Evolutionary conservation across 1,284 basidiomycete species (phyloP).

Genomic region (Trametes sp.): DNA sequence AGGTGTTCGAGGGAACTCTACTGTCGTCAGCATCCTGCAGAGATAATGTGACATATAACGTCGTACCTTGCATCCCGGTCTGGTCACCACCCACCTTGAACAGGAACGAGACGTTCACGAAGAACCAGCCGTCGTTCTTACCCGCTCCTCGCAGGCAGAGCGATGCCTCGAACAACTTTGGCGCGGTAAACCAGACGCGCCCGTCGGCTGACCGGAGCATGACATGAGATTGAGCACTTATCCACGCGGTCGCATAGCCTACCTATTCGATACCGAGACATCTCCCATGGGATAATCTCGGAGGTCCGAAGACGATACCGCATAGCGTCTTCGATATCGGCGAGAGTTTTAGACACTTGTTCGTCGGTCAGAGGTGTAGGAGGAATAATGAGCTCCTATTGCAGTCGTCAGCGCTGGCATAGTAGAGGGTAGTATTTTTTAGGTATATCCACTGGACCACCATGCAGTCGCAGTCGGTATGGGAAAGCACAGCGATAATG

Average conservation of each 20-base stretch:
- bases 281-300: conserved; percentile 79
- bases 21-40: background rate
- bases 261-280: conserved; percentile 78
- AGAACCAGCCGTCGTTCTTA: conserved; percentile 81
- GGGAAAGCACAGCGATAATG: too few relatives aligned
- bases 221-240: conserved; percentile 14
- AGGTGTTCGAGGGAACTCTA: conserved; percentile 77
- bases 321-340: conserved; percentile 78
- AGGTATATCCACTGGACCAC: too few relatives aligned
- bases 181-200: conserved; percentile 77
- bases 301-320: conserved; percentile 77
- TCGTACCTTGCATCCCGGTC: conserved; percentile 70
- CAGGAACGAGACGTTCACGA: conserved; percentile 75
- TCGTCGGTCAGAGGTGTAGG: conserved; percentile 71
- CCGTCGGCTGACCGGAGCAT: conserved; percentile 62
- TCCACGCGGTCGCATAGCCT: conserved; percentile 31
- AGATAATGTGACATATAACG: background rate
- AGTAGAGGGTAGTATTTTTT: background rate
- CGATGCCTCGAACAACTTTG: conserved; percentile 78
- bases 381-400: conserved; percentile 75
- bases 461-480: too few relatives aligned
- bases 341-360: conserved; percentile 70
- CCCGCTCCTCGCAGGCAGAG: conserved; percentile 76
- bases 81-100: conserved; percentile 78
- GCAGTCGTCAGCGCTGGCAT: conserved; percentile 4